Evolutionary conservation across 2,329 filamentous ascomycete species (phyloP), one percentile per base, ranked within the genome.

Genomic region (Aspergillus fumigatus): DNA sequence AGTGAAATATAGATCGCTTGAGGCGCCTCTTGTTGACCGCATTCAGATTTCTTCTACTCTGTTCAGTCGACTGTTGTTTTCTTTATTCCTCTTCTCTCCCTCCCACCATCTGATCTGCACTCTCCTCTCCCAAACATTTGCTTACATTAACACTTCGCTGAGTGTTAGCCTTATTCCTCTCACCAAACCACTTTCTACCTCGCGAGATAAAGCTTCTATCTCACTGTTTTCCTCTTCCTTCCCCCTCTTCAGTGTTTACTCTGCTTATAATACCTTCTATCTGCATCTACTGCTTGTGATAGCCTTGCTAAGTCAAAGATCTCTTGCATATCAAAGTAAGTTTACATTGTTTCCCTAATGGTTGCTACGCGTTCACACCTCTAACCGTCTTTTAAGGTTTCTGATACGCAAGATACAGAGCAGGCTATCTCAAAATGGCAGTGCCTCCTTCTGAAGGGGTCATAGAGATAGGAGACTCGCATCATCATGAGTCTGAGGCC

Each of bases 401-500:
- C 21, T 25, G 23, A 38, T 17, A 38, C 32, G 32, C 32, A 10
- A 47, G 43, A 47, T 26, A 14, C 11, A 26, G 14, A 11, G 21
- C 21, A 47, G 43, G 43, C 43, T 47, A 26, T 17, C 8, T 21
- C 41, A 45, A 26, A 26, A 38, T 51, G 60, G 62, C 53, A 32
- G 70, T 70, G 67, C 54, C 61, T 19, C 56, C 48, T 43, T 51
- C 59, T 45, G 65, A 57, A 43, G 67, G 59, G 29, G 51, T 55
- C 29, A 58, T 57, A 25, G 58, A 57, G n/a, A 59, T 48, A 35
- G 56, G 59, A 17, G 71, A 73, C 50, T 69, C 62, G 29, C 43
- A 23, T 14, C 53, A 63, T 11, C 65, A 65, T 27, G 61, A 68
- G 29, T 72, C 70, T 4, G 72, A 72, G 49, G 59, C 64, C n/a